Conservation (phyloP, 257 asterid genomes). For the Voacanga thouarsii region DNA sequence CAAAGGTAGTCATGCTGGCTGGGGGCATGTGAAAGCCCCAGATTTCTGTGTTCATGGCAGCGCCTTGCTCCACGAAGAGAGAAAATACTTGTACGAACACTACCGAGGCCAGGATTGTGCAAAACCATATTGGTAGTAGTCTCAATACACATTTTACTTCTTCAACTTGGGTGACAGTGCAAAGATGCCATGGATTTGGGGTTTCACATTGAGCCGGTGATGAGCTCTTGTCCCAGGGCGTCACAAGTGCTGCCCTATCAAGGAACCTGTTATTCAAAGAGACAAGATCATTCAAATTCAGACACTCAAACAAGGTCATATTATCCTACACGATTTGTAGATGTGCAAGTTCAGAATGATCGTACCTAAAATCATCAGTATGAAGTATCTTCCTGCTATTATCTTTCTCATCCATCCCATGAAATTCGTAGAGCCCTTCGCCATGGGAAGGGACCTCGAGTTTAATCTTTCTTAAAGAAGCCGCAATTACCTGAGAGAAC, state of each 20-base stretch:
- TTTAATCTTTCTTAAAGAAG: conserved; percentile 54
- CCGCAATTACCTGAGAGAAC: conserved; percentile 63
- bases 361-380: conserved; percentile 64
- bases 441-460: conserved; percentile 39
- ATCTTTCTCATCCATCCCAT: conserved; percentile 37
- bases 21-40: conserved; percentile 56
- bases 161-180: conserved; percentile 78
- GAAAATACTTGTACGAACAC: conserved; percentile 77
- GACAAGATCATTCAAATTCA: background rate
- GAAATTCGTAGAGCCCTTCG: conserved; percentile 55
- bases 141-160: conserved; percentile 76
- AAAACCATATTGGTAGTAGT: conserved; percentile 79
- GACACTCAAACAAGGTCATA: background rate
- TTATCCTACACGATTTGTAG: background rate
- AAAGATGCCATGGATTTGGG: conserved; percentile 68
- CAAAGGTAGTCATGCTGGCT: conserved; percentile 80
- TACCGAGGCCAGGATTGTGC: conserved; percentile 65
- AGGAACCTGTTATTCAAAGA: conserved; percentile 47
- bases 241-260: conserved; percentile 63
- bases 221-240: conserved; percentile 41
- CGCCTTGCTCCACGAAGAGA: conserved; percentile 81
- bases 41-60: conserved; percentile 63
- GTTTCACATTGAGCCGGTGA: conserved; percentile 34
- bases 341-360: background rate
- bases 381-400: conserved; percentile 43